Base-by-base conservation (phyloP, 1,139 yeast genomes). In the Debaryomycetaceae sp. region DNA sequence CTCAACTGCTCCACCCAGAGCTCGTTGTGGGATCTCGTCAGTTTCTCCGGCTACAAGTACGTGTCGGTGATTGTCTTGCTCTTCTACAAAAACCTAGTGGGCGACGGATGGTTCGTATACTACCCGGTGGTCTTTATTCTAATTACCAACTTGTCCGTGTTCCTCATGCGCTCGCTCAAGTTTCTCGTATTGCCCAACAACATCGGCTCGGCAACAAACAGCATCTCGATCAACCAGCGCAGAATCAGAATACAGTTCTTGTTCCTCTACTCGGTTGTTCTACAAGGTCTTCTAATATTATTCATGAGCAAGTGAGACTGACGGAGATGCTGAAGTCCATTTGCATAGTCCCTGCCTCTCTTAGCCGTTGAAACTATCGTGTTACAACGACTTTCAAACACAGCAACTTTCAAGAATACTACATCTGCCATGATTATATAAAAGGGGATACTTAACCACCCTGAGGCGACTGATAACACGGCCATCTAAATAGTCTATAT, bases 41-140 rank as follows among this genome's bases (percentile, higher is more conserved):
- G 97, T 52, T 93, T 88, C 65, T 84, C 95, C 43, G 97, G 99
- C 29, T 95, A 95, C 74, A 95, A 95, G 65, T 95, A 90, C 61
- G 91, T 95, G 35, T 89, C 96, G 5, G 75, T 85, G 50, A 76
- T 84, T 34, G 64, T 77, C 17, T 70, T 83, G 43, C 68, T 84
- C 55, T 62, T 81, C 44, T 63, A 77, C 53, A 81, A 80, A 49
- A 63, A 68, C 55, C 49, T 69, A 63, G 38, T 71, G 57, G 62
- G 68, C 52, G 47, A 53, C 62, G 64, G 66, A 58, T 59, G 66
- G 61, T 34, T 69, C 49, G 53, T 62, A 48, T 72, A 78, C 65
- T 58, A 73, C 62, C 53, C 67, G 34, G 57, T 72, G 53, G 68
- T 79, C 44, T 50, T 75, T 45, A 69, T 79, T 38, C 58, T 69